Evolutionary conservation across 2,329 filamentous ascomycete species (phyloP).

Genomic region (Thermomyces lanuginosus): DNA sequence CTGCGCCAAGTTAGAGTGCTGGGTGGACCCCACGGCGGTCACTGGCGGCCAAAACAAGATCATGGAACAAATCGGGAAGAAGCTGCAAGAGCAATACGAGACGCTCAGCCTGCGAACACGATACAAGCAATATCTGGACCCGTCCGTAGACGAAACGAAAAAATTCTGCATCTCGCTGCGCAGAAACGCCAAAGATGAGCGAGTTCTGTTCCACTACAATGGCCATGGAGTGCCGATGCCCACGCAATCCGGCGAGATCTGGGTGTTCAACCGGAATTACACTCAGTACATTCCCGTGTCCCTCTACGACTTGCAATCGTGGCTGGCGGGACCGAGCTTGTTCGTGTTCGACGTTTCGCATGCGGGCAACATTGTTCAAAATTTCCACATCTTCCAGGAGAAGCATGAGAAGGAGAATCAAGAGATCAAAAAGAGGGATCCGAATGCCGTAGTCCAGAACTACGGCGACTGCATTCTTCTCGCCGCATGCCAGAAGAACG

Average conservation of each 20-base stretch:
- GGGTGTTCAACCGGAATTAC: conserved; percentile 98
- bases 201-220: conserved; percentile 96
- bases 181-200: conserved; percentile 85
- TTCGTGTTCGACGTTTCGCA: conserved; percentile 98
- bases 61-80: conserved; percentile 87
- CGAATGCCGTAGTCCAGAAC: conserved; percentile 43
- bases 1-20: conserved; percentile 85
- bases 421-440: conserved; percentile 59
- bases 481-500: conserved; percentile 75
- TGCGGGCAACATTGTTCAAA: conserved; percentile 84
- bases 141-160: conserved; percentile 91
- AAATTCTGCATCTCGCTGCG: conserved; percentile 85
- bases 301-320: conserved; percentile 83
- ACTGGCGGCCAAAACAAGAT: conserved; percentile 63
- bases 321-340: conserved; percentile 86
- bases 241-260: conserved; percentile 89
- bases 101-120: conserved; percentile 86
- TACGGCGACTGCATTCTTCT: conserved; percentile 85
- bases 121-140: conserved; percentile 93
- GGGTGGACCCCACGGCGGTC: conserved; percentile 77
- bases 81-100: conserved; percentile 91
- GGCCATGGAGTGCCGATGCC: conserved; percentile 94
- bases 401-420: conserved; percentile 85
- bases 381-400: conserved; percentile 85
- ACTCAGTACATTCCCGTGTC: conserved; percentile 98